Conservation (phyloP, 441 rosid genomes). For the Arabidopsis hybrid region DNA sequence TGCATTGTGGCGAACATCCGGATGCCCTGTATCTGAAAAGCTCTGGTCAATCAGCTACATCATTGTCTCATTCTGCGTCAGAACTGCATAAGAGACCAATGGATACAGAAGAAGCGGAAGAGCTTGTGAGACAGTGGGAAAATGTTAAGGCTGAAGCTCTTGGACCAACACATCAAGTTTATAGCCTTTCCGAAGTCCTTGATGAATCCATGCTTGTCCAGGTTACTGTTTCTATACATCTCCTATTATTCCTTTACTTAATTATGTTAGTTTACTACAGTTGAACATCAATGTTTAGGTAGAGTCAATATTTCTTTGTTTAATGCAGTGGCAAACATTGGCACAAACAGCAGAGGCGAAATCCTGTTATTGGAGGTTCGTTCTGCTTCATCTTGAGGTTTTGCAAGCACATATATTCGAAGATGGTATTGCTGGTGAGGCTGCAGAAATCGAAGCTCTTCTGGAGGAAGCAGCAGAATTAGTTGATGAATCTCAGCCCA, state of each 20-base stretch:
- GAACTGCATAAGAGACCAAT: slow-evolving; percentile 60
- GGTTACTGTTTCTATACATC: slow-evolving; percentile 54
- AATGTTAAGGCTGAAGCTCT: slow-evolving; percentile 87
- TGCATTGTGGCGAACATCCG: slow-evolving; percentile 48
- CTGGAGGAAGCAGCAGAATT: slow-evolving; percentile 96
- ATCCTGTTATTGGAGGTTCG: slow-evolving; percentile 90
- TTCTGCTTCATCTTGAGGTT: slow-evolving; percentile 75
- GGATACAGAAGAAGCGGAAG: slow-evolving; percentile 89
- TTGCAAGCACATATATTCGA: slow-evolving; percentile 67
- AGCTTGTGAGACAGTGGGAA: slow-evolving; percentile 92
- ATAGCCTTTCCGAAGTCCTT: slow-evolving; percentile 74
- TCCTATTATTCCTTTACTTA: slow-evolving; percentile 27
- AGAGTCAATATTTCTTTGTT: not conserved
- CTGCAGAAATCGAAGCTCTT: slow-evolving; percentile 83
- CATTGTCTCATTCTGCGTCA: slow-evolving; percentile 50
- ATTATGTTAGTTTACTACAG: slow-evolving; percentile 6
- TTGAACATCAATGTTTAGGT: slow-evolving; percentile 9
- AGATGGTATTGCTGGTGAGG: slow-evolving; percentile 61
- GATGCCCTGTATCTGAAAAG: slow-evolving; percentile 48
- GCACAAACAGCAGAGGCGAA: slow-evolving; percentile 76
- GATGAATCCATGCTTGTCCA: slow-evolving; percentile 90
- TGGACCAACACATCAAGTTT: slow-evolving; percentile 73
- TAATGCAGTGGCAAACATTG: slow-evolving; percentile 81
- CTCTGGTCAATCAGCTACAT: slow-evolving; percentile 52
- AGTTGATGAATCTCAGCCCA: slow-evolving; percentile 75